Evolutionary conservation across 768 basidiomycete genomes (phyloP), one percentile per base, ranked within the genome.

Genomic region (Boletus reticuloceps): DNA sequence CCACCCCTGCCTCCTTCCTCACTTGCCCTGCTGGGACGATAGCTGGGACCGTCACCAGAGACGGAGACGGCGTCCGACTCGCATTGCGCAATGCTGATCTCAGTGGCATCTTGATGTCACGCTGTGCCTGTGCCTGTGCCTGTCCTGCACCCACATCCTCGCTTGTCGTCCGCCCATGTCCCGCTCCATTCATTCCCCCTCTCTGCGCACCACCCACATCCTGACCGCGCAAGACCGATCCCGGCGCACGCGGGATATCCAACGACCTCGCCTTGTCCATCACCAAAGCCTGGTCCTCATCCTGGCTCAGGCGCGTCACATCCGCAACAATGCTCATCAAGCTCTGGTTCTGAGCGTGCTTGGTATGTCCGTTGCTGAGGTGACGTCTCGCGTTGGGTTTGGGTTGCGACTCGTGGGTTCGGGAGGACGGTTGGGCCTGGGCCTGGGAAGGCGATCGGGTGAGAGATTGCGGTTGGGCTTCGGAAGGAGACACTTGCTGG

Each of bases 291-390:
- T 34, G 6, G n/a, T 47, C 67, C 65, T 41, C 62, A 54, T 22
- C 64, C 50, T 52, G 74, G 49, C n/a, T n/a, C n/a, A n/a, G n/a
- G n/a, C 71, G 71, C 25, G 84, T 68, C 43, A 88, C 82, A 53
- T 75, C 79, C 62, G 88, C 85, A 10, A 89, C 82, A 58, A 89
- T 83, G 61, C 80, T 83, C 85, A 89, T 84, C 64, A 88, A 69
- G 41, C 79, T 85, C 39, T 62, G 62, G 19, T 56, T 65, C 10
- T 50, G 54, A 3, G 16, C 42, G 16, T 47, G 54, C 17, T 59
- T 59, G 44, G 50, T 39, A 11, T 50, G 63, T 6, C 69, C 62
- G 3, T 69, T 69, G 14, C 29, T 16, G 11, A 46, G 17, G 1
- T 46, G 41, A 11, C 42, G 49, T 51, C 31, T 61, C 6, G 42